Percentiles rank a stretch among this genome's conserved stretches.
Evolutionary conservation across 1,284 basidiomycete genomes (phyloP).

Genomic region (Moesziomyces parantarcticus): DNA sequence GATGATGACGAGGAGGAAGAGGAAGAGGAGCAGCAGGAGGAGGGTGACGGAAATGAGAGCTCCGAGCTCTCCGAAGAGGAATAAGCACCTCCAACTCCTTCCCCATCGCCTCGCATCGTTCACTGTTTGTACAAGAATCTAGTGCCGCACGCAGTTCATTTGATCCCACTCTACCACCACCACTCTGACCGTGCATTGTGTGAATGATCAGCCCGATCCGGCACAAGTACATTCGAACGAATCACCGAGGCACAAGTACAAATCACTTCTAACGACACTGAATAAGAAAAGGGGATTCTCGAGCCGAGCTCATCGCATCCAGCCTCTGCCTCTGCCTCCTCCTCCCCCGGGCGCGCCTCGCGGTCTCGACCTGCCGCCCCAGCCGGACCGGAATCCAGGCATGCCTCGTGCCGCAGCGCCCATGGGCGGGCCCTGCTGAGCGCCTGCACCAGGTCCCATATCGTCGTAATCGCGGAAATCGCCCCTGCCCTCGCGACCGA

Average conservation of each 20-base stretch:
- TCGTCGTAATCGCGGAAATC: slow-evolving; percentile 29
- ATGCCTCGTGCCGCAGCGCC: slow-evolving; percentile 10
- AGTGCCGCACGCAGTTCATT: too few relatives aligned
- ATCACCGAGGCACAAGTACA: too few relatives aligned
- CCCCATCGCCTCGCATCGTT: too few relatives aligned
- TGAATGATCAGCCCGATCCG: too few relatives aligned
- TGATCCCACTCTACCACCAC: too few relatives aligned
- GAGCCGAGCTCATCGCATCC: slow-evolving; percentile 11
- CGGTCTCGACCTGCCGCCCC: slow-evolving; percentile 8
- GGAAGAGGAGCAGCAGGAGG: slow-evolving; percentile 18
- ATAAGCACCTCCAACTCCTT: not conserved
- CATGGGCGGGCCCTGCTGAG: not conserved
- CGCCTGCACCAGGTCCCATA: not conserved
- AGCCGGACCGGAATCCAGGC: slow-evolving; percentile 3
- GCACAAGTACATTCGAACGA: too few relatives aligned
- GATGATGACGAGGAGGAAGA: slow-evolving; percentile 19
- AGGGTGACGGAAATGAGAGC: slow-evolving; percentile 10
- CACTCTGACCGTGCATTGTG: too few relatives aligned
- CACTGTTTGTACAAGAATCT: too few relatives aligned
- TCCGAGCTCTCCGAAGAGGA: slow-evolving; percentile 19
- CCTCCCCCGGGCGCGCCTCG: slow-evolving; percentile 1
- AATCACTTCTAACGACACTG: too few relatives aligned
- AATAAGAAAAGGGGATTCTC: too few relatives aligned
- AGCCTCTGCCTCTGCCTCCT: slow-evolving; percentile 17
- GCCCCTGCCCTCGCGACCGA: not conserved